Evolutionary conservation across 108 stramenopile species (phyloP).

Genomic region (Cyclotella kingstonii): DNA sequence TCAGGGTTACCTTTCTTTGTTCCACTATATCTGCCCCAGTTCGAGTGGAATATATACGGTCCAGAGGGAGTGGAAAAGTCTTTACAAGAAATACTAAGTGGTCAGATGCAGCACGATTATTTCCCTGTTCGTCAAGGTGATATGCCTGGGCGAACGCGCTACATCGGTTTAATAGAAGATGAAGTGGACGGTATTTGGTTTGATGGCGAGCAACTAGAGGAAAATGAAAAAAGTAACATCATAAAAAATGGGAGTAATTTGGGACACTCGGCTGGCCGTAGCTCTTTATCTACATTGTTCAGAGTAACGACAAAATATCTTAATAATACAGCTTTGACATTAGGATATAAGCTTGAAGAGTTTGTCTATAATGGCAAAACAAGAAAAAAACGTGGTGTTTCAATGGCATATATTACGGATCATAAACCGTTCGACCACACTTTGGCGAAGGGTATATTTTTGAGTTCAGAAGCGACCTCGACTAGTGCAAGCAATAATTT

Average conservation of each 20-base stretch:
- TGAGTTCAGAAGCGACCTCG: not conserved
- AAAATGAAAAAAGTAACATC: not conserved
- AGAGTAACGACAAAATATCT: constrained; percentile 41
- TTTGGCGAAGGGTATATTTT: constrained; percentile 24
- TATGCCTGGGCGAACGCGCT: constrained; percentile 23
- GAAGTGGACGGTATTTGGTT: constrained; percentile 22
- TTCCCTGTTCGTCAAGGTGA: constrained; percentile 37
- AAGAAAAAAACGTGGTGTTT: constrained; percentile 19
- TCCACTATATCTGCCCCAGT: constrained; percentile 31
- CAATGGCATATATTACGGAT: constrained; percentile 42
- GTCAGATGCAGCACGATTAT: constrained; percentile 47
- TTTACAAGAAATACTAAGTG: constrained; percentile 29
- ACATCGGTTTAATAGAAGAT: constrained; percentile 31
- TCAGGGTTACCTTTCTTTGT: constrained; percentile 35
- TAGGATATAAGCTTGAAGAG: constrained; percentile 40
- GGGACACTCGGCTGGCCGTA: too few relatives aligned
- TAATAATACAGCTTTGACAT: constrained; percentile 34
- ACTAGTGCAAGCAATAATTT: too few relatives aligned
- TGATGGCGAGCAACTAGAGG: not conserved
- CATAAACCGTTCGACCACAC: constrained; percentile 39
- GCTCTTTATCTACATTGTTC: constrained; percentile 22
- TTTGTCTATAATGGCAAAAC: constrained; percentile 8
- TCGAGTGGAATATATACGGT: constrained; percentile 42
- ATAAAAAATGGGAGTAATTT: too few relatives aligned
- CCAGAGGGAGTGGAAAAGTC: constrained; percentile 29